phyloP scores from a whole-genome alignment of 2,329 filamentous ascomycete species.

The Ilyonectria robusta region DNA sequence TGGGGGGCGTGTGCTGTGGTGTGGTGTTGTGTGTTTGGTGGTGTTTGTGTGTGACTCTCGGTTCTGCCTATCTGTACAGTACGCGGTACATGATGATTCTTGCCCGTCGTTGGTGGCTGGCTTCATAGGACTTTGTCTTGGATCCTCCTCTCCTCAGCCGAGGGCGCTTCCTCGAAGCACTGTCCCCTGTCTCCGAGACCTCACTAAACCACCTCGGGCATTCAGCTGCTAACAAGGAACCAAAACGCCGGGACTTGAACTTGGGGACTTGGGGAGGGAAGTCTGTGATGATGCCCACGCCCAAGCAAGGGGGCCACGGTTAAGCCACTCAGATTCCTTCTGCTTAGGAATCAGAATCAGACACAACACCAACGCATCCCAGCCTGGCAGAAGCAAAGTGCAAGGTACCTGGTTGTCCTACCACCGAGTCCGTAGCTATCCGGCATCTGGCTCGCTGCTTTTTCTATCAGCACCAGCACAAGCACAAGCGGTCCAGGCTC shows the following conservation, averaged over 20 bases:
- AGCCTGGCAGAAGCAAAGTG: neutral
- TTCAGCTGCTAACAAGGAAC: neutral
- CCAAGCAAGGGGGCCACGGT: neutral
- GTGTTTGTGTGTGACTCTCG: neutral
- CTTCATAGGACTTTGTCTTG: too few species aligned
- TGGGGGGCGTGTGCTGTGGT: neutral
- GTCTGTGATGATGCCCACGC: neutral
- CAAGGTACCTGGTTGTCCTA: neutral
- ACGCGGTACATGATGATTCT: too few species aligned
- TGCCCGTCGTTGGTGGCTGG: too few species aligned
- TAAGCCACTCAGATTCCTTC: neutral
- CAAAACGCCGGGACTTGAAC: slow-evolving; percentile 2
- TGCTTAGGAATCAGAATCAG: slow-evolving; percentile 5
- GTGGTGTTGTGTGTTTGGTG: neutral
- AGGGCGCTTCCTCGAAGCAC: too few species aligned
- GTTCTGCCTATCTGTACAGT: too few species aligned
- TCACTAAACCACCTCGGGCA: too few species aligned
- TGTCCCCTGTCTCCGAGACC: too few species aligned
- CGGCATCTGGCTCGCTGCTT: neutral
- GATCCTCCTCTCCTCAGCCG: too few species aligned
- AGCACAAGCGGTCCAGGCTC: neutral
- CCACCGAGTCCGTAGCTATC: neutral
- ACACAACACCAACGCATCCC: neutral
- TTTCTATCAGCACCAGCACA: neutral
- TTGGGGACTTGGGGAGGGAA: neutral